These are phyloP conservation scores for Euphorbia lathyris DNA, from an alignment of 345 rosid species.

Conservation along the genomic window DNA sequence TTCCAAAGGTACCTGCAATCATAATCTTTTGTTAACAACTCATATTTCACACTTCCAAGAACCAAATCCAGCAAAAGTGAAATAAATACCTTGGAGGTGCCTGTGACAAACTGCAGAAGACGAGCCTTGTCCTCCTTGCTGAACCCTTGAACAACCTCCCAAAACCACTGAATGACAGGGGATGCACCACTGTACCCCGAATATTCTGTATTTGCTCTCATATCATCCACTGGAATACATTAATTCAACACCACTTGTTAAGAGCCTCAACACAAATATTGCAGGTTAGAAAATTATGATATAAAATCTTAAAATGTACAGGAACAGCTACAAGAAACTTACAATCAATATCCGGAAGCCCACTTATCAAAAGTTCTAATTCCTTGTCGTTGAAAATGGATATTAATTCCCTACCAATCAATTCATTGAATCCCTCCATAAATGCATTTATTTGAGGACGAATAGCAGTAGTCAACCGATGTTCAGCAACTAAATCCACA, in stretches of 20 bases:
- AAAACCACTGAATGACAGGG: conserved; percentile 95
- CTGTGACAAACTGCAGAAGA: conserved; percentile 91
- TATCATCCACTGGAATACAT: conserved; percentile 71
- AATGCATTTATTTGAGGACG: conserved; percentile 97
- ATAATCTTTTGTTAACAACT: not conserved
- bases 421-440: conserved; percentile 79
- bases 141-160: conserved; percentile 96
- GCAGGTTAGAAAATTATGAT: not conserved
- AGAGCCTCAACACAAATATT: conserved; percentile 1
- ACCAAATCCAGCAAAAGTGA: not conserved
- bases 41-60: not conserved
- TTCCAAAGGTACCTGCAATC: conserved; percentile 82
- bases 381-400: conserved; percentile 94
- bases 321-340: conserved; percentile 31
- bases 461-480: conserved; percentile 93
- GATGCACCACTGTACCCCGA: conserved; percentile 92
- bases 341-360: conserved; percentile 96
- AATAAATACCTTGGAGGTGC: conserved; percentile 83
- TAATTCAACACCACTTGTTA: conserved; percentile 3
- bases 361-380: conserved; percentile 84
- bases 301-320: not conserved
- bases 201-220: conserved; percentile 89
- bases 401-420: conserved; percentile 71
- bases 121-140: conserved; percentile 98
- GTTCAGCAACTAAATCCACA: conserved; percentile 85